These are phyloP conservation scores for Gnomoniopsis sp. DNA, from an alignment of 2,329 filamentous ascomycete species.

Conservation along the genomic window DNA sequence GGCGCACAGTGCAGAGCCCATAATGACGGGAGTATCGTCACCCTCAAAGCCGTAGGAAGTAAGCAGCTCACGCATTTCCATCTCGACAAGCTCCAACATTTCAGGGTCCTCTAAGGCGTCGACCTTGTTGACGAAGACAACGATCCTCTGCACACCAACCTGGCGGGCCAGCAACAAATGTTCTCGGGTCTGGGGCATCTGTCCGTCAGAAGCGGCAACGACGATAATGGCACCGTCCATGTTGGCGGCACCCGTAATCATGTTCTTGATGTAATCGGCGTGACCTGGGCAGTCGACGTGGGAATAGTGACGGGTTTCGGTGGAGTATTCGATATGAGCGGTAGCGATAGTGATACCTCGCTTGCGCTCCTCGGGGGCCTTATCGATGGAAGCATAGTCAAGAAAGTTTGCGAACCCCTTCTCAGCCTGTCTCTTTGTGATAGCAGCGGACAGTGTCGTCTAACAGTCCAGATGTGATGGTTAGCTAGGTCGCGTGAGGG, in stretches of 20 bases:
- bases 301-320: constrained; percentile 91
- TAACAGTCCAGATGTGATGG: constrained; percentile 34
- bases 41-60: constrained; percentile 93
- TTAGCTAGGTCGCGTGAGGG: constrained; percentile 16
- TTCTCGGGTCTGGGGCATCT: constrained; percentile 99
- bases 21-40: constrained; percentile 94
- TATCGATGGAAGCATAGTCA: constrained; percentile 97
- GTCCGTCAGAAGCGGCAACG: constrained; percentile 95
- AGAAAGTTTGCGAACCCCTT: constrained; percentile 94
- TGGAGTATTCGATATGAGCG: constrained; percentile 97
- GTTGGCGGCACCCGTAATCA: constrained; percentile 99
- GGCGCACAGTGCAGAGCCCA: constrained; percentile 94
- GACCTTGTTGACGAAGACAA: constrained; percentile 99
- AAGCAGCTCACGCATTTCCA: constrained; percentile 99
- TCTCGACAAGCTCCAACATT: constrained; percentile 99
- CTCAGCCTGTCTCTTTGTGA: constrained; percentile 95
- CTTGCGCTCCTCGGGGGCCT: constrained; percentile 98
- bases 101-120: constrained; percentile 96
- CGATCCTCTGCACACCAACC: constrained; percentile 96
- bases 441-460: constrained; percentile 97
- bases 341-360: constrained; percentile 99
- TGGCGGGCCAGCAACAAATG: constrained; percentile 96
- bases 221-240: constrained; percentile 99
- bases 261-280: constrained; percentile 99
- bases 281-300: constrained; percentile 99